These are phyloP conservation scores for Neonothopanus nambi DNA, from an alignment of 1,284 basidiomycete genomes.

Conservation along the genomic window DNA sequence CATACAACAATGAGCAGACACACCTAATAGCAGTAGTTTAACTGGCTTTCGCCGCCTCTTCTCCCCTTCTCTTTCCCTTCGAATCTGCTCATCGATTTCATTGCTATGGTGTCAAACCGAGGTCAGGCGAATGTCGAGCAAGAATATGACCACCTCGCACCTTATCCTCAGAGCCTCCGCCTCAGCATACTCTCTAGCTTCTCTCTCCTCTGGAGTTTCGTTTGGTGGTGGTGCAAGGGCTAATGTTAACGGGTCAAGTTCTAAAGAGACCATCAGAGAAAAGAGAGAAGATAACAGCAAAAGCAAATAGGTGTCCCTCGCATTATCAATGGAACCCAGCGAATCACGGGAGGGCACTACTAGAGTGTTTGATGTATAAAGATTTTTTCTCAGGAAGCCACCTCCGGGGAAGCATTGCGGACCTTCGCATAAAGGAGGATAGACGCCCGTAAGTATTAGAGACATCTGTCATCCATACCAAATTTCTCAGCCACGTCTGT, in stretches of 20 bases:
- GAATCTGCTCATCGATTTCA: slow-evolving; percentile 67
- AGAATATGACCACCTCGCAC: slow-evolving; percentile 6
- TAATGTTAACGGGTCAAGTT: slow-evolving; percentile 59
- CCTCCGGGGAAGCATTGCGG: no score
- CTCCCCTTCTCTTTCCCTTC: slow-evolving; percentile 49
- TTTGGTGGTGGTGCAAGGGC: slow-evolving; percentile 58
- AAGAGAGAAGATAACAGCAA: not conserved
- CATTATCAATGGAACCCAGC: slow-evolving; percentile 12
- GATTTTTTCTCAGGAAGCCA: no score
- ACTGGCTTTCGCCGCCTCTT: slow-evolving; percentile 60
- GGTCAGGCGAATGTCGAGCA: not conserved
- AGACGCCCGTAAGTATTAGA: no score
- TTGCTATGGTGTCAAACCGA: slow-evolving; percentile 42
- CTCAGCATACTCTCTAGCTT: slow-evolving; percentile 54
- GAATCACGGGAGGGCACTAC: slow-evolving; percentile 11
- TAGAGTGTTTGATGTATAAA: not conserved
- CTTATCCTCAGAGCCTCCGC: slow-evolving; percentile 53
- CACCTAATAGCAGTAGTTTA: slow-evolving; percentile 60
- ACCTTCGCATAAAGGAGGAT: no score
- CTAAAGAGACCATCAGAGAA: slow-evolving; percentile 20
- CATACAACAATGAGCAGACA: slow-evolving; percentile 16
- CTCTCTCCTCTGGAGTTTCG: slow-evolving; percentile 54
- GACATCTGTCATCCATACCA: no score
- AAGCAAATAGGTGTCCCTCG: slow-evolving; percentile 2
- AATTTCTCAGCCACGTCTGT: no score